Conservation (phyloP, 2,329 filamentous ascomycete species). For the Aspergillus fructus region DNA sequence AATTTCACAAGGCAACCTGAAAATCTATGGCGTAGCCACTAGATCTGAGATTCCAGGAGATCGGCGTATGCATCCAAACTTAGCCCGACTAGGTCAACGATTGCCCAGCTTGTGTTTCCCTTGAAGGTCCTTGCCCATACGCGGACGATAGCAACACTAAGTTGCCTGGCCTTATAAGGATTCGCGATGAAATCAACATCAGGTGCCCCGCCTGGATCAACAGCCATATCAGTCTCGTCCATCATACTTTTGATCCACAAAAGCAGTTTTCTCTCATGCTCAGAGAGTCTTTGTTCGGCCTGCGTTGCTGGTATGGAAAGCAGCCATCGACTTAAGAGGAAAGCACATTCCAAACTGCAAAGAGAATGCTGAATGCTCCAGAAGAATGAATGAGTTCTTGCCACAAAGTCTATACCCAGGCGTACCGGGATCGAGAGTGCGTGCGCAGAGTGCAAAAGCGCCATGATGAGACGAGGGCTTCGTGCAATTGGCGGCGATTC, state of each 20-base stretch:
- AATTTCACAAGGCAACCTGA: background rate
- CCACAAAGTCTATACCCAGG: slow-evolving; percentile 54
- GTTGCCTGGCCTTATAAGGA: slow-evolving; percentile 42
- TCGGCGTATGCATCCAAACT: slow-evolving; percentile 49
- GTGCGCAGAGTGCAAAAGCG: slow-evolving; percentile 54
- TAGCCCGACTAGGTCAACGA: slow-evolving; percentile 47
- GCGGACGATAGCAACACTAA: slow-evolving; percentile 50
- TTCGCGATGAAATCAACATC: slow-evolving; percentile 46
- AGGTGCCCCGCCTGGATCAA: slow-evolving; percentile 37
- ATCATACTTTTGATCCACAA: slow-evolving; percentile 52
- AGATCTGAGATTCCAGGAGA: slow-evolving; percentile 38
- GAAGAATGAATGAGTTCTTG: slow-evolving; percentile 53
- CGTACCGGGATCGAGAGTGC: slow-evolving; percentile 55
- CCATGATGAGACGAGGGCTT: slow-evolving; percentile 49
- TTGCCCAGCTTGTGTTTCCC: slow-evolving; percentile 50
- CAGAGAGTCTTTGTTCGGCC: slow-evolving; percentile 43
- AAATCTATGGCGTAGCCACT: background rate
- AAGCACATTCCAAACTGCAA: slow-evolving; percentile 55
- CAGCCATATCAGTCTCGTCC: slow-evolving; percentile 50
- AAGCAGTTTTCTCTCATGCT: slow-evolving; percentile 48
- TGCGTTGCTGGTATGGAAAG: slow-evolving; percentile 45
- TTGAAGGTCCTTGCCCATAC: slow-evolving; percentile 49
- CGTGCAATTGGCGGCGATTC: slow-evolving; percentile 45
- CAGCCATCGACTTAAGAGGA: slow-evolving; percentile 48
- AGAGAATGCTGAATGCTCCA: slow-evolving; percentile 58